A percentile compares a stretch with the other conserved stretches of the same genome.
phyloP scores from a whole-genome alignment of 1,284 basidiomycete species.

The Leccinum pachyderme region DNA sequence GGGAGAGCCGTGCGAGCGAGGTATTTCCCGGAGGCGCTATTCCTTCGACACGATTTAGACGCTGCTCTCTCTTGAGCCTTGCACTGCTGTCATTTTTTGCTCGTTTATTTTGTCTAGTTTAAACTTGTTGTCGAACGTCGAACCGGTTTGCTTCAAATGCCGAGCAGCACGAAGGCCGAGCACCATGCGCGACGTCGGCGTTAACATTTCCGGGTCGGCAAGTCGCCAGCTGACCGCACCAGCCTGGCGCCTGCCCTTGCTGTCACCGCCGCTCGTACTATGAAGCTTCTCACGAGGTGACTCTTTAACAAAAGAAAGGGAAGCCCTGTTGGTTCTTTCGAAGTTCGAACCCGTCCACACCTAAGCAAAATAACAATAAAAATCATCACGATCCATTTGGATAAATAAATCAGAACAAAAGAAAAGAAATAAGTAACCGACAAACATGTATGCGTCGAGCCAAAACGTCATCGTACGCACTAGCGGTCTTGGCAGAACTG shows the following conservation, averaged over 20 bases:
- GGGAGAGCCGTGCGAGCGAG: conserved; percentile 80
- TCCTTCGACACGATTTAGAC: conserved; percentile 52
- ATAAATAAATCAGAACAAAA: conserved; percentile 9
- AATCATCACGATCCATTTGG: conserved; percentile 12
- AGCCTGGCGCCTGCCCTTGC: background rate
- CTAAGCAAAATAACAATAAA: background rate
- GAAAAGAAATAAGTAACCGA: background rate
- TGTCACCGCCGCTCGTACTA: background rate
- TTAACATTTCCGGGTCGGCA: no score
- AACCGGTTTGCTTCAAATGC: background rate
- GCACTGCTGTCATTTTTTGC: background rate
- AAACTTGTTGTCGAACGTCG: background rate
- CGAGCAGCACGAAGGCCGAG: background rate
- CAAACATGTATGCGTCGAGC: conserved; percentile 20
- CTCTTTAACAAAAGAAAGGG: background rate
- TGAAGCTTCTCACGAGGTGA: background rate
- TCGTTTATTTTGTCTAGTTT: background rate
- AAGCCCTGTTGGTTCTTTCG: background rate
- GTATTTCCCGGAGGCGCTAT: conserved; percentile 76
- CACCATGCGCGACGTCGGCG: no score
- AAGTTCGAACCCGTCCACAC: background rate
- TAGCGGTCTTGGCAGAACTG: conserved; percentile 17
- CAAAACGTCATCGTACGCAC: conserved; percentile 17
- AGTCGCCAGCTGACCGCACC: no score
- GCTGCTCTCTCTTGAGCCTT: conserved; percentile 16